Conservation (phyloP, 164 flowering plant species). For the Piper betle region DNA sequence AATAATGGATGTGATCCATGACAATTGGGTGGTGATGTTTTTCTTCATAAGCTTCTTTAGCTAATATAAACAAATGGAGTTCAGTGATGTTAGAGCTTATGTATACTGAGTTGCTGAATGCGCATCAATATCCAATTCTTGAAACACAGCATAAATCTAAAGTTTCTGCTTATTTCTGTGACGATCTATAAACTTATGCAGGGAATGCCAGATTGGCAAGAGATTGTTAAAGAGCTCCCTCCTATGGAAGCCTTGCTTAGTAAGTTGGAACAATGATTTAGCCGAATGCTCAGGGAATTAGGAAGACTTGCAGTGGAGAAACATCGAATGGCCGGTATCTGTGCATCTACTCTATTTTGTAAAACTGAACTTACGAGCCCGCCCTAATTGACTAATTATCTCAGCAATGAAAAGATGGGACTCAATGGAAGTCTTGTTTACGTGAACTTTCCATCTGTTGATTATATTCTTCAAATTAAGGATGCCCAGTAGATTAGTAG, state of each 20-base stretch:
- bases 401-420: too few species aligned
- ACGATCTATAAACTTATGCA: conserved; percentile 10
- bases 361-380: too few species aligned
- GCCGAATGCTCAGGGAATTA: neutral
- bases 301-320: neutral
- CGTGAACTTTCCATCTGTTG: too few species aligned
- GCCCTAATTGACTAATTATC: too few species aligned
- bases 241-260: conserved; percentile 78
- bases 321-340: too few species aligned
- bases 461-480: too few species aligned
- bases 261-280: conserved; percentile 62
- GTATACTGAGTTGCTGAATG: neutral
- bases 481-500: too few species aligned
- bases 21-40: neutral
- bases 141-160: too few species aligned
- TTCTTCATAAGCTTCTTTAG: neutral
- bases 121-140: too few species aligned
- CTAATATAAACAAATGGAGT: neutral
- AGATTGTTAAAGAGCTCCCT: conserved; percentile 73
- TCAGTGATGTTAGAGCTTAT: neutral
- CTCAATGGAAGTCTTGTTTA: too few species aligned
- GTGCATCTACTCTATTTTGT: too few species aligned
- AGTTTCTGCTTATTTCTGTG: neutral
- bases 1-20: too few species aligned
- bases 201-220: conserved; percentile 95